Conservation (phyloP, 148 eudicot genomes). For the Chenopodium formosanum region DNA sequence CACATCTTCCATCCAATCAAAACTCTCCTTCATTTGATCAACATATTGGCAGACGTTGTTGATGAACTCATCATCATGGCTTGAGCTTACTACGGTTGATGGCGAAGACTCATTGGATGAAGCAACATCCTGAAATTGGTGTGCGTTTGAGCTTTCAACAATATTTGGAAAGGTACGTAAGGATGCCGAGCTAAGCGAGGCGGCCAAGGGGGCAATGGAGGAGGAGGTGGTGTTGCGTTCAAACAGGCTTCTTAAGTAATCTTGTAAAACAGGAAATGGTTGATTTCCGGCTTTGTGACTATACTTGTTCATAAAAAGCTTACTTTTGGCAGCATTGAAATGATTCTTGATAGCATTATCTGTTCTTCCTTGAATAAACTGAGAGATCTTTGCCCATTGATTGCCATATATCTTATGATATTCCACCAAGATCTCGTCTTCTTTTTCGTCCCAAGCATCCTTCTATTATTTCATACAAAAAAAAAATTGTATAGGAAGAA, state of each 20-base stretch:
- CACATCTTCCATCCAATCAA: too few species aligned
- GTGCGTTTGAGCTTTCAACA: constrained; percentile 1
- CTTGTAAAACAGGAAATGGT: constrained; percentile 45
- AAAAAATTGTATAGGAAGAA: too few species aligned
- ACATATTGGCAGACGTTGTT: too few species aligned
- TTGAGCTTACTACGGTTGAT: constrained; percentile 21
- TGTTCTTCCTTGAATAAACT: constrained; percentile 57
- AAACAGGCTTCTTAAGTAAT: constrained; percentile 45
- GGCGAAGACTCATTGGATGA: constrained; percentile 26
- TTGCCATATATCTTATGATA: constrained; percentile 61
- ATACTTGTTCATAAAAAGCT: constrained; percentile 23
- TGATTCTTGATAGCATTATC: constrained; percentile 84
- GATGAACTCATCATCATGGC: constrained; percentile 19
- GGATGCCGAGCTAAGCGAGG: constrained; percentile 17
- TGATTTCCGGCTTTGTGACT: background rate
- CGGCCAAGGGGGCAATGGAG: constrained; percentile 11
- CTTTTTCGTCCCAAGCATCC: constrained; percentile 75
- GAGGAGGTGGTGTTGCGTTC: background rate
- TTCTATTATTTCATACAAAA: constrained; percentile 32
- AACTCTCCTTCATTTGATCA: too few species aligned
- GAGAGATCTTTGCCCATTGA: constrained; percentile 82
- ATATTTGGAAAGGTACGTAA: constrained; percentile 24
- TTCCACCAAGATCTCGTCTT: constrained; percentile 54
- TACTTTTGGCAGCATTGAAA: constrained; percentile 86
- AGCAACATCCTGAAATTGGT: constrained; percentile 7